Base-by-base conservation (phyloP, 495 filamentous ascomycete species). In the Penicillium robsamsonii region DNA sequence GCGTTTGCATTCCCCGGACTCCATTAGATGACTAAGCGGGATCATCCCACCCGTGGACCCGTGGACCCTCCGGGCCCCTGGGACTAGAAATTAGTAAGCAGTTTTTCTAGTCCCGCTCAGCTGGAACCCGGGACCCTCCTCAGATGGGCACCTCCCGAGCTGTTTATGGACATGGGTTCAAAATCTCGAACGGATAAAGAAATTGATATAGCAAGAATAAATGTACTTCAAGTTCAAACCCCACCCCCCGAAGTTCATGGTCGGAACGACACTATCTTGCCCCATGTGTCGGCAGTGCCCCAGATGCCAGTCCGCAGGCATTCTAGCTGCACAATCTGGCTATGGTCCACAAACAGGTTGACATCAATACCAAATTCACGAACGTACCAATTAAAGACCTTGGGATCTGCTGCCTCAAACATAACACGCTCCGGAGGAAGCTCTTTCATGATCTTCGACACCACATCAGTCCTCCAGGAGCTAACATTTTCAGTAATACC, bases 401-500 rank as follows among this genome's bases (percentile, higher is more conserved):
- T 69, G 2, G 81, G 80, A 48, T 84, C 81, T 2, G 81, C 82
- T 24, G 82, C 81, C 62, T 86, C 81, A 64, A 84, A 84, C 81
- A 86, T 85, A 46, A 85, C 79, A 0, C 73, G 74, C 57, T 84
- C 81, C 11, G 70, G 52, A 1, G 80, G 80, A 20, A 86, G 56
- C 51, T 80, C 79, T 46, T 77, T 76, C 67, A 83, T 70, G 46
- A 84, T 80, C 25, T 61, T 66, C n/a, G 76, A 76, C 4, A 84
- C 77, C 15, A 84, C 80, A 56, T 84, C 81, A 3, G 80, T 84
- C 37, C 79, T 67, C 83, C 82, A 84, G 17, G 68, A 66, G 44
- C 64, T 70, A 10, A 84, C 80, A 56, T 84, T 84, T 71, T 84
- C 81, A 6, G 82, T 84, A 59, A 84, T 84, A 0, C 81, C 82